These are phyloP conservation scores for Aquilaria agallochum DNA, from an alignment of 441 rosid species.

Conservation along the genomic window DNA sequence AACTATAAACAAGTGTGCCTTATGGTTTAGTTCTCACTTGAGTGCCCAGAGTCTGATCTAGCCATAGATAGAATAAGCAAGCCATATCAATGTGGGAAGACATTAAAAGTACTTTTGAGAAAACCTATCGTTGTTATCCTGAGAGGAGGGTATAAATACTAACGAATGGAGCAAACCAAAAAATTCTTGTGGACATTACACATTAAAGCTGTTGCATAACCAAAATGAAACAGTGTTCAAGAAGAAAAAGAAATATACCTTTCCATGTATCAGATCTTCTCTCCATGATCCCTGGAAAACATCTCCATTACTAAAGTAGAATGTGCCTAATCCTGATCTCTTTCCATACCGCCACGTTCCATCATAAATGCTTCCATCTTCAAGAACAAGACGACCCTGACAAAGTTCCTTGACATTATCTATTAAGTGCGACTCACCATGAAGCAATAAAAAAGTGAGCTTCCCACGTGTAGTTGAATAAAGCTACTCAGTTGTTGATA, in stretches of 20 bases:
- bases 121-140: too few relatives aligned
- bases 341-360: conserved; percentile 95
- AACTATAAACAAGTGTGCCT: too few relatives aligned
- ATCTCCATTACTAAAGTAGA: conserved; percentile 89
- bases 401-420: conserved; percentile 15
- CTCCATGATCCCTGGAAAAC: conserved; percentile 99
- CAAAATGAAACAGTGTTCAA: conserved; percentile 8
- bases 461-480: conserved; percentile 11
- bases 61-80: too few relatives aligned
- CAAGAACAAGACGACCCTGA: conserved; percentile 79
- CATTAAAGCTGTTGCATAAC: conserved; percentile 4
- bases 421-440: conserved; percentile 11
- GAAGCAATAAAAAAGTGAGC: conserved; percentile 16
- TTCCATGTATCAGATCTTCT: conserved; percentile 93
- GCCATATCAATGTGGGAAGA: too few relatives aligned
- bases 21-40: too few relatives aligned
- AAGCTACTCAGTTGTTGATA: conserved; percentile 18
- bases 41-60: too few relatives aligned
- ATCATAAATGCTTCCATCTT: conserved; percentile 87
- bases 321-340: conserved; percentile 87
- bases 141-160: background rate
- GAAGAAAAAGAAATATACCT: conserved; percentile 39
- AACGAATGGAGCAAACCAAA: too few relatives aligned
- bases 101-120: background rate
- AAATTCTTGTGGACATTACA: too few relatives aligned